phyloP scores from a whole-genome alignment of 805 yeast species.

The Monosporozyma solicola region DNA sequence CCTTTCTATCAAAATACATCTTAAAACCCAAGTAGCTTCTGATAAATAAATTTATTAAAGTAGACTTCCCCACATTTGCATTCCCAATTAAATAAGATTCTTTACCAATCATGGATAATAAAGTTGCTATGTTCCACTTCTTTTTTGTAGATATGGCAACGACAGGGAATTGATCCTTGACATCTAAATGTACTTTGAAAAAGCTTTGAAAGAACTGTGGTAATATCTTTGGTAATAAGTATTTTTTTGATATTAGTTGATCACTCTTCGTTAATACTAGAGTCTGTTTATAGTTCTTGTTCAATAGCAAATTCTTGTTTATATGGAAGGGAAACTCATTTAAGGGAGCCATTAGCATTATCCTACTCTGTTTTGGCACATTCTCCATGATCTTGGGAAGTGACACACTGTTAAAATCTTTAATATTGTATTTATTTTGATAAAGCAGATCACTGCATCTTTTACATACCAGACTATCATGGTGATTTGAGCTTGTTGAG shows the following conservation, averaged over 20 bases:
- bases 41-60: slow-evolving; percentile 44
- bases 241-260: slow-evolving; percentile 21
- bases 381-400: slow-evolving; percentile 25
- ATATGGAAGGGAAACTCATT: slow-evolving; percentile 65
- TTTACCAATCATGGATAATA: slow-evolving; percentile 15
- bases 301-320: slow-evolving; percentile 19
- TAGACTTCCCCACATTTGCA: slow-evolving; percentile 64
- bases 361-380: slow-evolving; percentile 36
- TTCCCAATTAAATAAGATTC: slow-evolving; percentile 51
- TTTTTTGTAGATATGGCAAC: slow-evolving; percentile 20
- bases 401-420: slow-evolving; percentile 27
- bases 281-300: slow-evolving; percentile 7
- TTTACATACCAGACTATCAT: slow-evolving; percentile 35
- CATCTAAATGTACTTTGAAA: slow-evolving; percentile 19
- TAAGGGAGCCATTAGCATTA: slow-evolving; percentile 57
- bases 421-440: slow-evolving; percentile 33
- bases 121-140: slow-evolving; percentile 23
- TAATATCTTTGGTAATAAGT: slow-evolving; percentile 17
- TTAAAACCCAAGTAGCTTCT: slow-evolving; percentile 17
- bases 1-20: slow-evolving; percentile 6
- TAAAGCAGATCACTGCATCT: slow-evolving; percentile 48
- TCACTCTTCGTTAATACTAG: slow-evolving; percentile 27
- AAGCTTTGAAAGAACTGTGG: slow-evolving; percentile 28
- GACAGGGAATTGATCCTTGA: not conserved
- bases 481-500: slow-evolving; percentile 3